These are phyloP conservation scores for Fusarium aywerte DNA, from an alignment of 2,329 filamentous ascomycete genomes.

Conservation along the genomic window DNA sequence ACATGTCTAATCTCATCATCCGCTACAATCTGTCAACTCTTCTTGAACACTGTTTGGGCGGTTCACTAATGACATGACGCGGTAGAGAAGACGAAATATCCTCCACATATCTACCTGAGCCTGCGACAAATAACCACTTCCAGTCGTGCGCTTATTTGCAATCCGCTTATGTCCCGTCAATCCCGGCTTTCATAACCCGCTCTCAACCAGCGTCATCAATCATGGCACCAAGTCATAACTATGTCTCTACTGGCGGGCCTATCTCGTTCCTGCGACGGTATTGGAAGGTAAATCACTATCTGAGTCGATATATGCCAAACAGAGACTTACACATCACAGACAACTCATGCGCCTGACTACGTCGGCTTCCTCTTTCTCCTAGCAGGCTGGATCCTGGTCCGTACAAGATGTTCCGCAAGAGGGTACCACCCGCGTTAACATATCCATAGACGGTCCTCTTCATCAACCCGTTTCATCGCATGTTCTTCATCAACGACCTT, in stretches of 20 bases:
- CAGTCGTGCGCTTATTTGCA: neutral
- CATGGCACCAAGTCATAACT: conserved; percentile 46
- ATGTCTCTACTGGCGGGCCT: conserved; percentile 33
- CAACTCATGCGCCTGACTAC: conserved; percentile 90
- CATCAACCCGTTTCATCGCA: conserved; percentile 88
- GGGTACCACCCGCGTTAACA: conserved; percentile 1
- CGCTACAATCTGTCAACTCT: conserved; percentile 22
- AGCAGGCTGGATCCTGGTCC: conserved; percentile 71
- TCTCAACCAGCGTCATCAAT: conserved; percentile 2
- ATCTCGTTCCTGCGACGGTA: conserved; percentile 53
- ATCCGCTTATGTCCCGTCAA: conserved; percentile 26
- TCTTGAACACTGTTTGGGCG: neutral
- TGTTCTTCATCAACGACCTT: conserved; percentile 90
- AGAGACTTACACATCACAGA: conserved; percentile 55
- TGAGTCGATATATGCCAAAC: neutral
- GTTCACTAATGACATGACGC: neutral
- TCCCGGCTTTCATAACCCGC: conserved; percentile 4
- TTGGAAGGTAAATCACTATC: conserved; percentile 56
- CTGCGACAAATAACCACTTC: neutral
- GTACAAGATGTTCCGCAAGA: conserved; percentile 32
- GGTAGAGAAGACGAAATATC: neutral
- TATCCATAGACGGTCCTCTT: conserved; percentile 46
- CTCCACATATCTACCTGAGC: neutral
- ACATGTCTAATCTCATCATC: conserved; percentile 19
- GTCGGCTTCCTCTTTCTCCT: conserved; percentile 79